Conservation (phyloP, 345 rosid species). For the Orychophragmus violaceus region DNA sequence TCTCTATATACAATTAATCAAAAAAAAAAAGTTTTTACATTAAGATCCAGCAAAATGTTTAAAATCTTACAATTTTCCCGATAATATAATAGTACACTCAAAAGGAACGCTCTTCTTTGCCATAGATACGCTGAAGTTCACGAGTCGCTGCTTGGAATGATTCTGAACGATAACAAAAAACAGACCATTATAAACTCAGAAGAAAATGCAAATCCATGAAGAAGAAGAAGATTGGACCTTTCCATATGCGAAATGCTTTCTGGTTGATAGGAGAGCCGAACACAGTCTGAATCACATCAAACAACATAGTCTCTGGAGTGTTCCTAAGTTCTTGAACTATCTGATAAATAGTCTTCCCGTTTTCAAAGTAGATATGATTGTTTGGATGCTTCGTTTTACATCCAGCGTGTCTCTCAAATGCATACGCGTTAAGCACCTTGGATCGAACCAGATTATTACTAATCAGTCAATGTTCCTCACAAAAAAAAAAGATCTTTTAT, state of each 20-base stretch:
- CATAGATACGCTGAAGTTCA: conserved; percentile 83
- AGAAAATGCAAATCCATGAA: background rate
- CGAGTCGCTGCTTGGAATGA: conserved; percentile 90
- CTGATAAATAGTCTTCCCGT: conserved; percentile 92
- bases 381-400: conserved; percentile 95
- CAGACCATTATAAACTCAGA: background rate
- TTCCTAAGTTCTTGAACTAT: conserved; percentile 86
- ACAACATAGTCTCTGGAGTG: conserved; percentile 64
- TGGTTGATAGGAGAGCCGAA: conserved; percentile 85
- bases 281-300: conserved; percentile 68
- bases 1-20: background rate
- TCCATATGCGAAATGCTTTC: conserved; percentile 89
- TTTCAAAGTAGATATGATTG: conserved; percentile 87
- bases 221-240: conserved; percentile 43
- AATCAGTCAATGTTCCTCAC: background rate
- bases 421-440: conserved; percentile 83
- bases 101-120: conserved; percentile 60
- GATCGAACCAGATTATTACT: conserved; percentile 2
- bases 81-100: conserved; percentile 9
- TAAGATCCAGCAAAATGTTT: conserved; percentile 13
- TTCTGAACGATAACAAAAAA: conserved; percentile 33
- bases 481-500: background rate
- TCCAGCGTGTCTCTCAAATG: conserved; percentile 87
- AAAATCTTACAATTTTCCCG: background rate
- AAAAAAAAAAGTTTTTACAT: background rate